Conservation (phyloP, 2,329 filamentous ascomycete species). For the Allantophomopsis lycopodina region DNA sequence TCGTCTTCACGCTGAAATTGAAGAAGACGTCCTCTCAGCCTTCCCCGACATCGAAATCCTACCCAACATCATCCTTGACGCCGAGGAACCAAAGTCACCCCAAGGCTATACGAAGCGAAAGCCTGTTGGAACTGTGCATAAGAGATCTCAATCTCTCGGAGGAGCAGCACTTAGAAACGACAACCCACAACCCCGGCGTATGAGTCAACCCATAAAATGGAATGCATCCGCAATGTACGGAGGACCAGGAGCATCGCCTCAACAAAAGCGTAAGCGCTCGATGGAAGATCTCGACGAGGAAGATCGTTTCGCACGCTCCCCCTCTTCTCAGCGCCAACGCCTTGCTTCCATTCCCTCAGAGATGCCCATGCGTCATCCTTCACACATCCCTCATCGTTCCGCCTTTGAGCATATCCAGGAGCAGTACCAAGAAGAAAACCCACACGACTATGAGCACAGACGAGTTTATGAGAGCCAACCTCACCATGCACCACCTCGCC, state of each 20-base stretch:
- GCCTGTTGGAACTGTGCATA: slow-evolving; percentile 8
- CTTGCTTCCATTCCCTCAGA: slow-evolving; percentile 2
- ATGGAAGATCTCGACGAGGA: slow-evolving; percentile 3
- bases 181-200: neutral
- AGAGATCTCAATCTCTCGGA: slow-evolving; percentile 18
- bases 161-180: slow-evolving; percentile 3
- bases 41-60: slow-evolving; percentile 26
- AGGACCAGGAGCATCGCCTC: neutral
- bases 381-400: slow-evolving; percentile 7
- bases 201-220: neutral
- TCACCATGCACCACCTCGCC: neutral
- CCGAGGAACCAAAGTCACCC: slow-evolving; percentile 14
- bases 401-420: slow-evolving; percentile 11
- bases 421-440: slow-evolving; percentile 7
- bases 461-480: neutral
- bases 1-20: slow-evolving; percentile 19
- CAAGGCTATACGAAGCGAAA: slow-evolving; percentile 14
- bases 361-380: slow-evolving; percentile 4
- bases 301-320: neutral
- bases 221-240: neutral
- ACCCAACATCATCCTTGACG: slow-evolving; percentile 19
- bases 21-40: slow-evolving; percentile 18
- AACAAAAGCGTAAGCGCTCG: slow-evolving; percentile 1
- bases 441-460: neutral
- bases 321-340: slow-evolving; percentile 1